These are phyloP conservation scores for Medicago arabica DNA, from an alignment of 306 rosid genomes.

Conservation along the genomic window DNA sequence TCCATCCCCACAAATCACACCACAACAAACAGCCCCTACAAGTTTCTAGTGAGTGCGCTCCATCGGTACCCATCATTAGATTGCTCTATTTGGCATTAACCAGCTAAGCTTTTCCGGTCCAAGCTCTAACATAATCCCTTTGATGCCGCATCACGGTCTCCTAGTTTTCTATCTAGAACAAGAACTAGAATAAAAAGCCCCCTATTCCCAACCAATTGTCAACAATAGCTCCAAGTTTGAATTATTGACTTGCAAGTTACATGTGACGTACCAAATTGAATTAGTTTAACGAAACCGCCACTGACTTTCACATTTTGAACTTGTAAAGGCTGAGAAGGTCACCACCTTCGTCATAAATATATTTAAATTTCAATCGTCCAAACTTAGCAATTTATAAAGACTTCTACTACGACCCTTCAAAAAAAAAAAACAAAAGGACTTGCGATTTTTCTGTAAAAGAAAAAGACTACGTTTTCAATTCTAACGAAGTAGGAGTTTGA, in stretches of 20 bases:
- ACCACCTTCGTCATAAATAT: not conserved
- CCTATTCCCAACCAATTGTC: not conserved
- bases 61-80: not conserved
- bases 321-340: not conserved
- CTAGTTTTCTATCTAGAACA: conserved; percentile 1
- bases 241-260: conserved; percentile 16
- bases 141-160: not conserved
- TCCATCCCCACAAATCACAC: no score
- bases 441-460: no score
- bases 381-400: not conserved
- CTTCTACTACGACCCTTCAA: not conserved
- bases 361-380: not conserved
- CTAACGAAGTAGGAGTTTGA: no score
- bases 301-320: not conserved
- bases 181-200: not conserved
- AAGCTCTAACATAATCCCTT: not conserved
- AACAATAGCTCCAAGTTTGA: not conserved
- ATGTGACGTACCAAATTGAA: conserved; percentile 1
- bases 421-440: no score
- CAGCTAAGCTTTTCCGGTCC: not conserved
- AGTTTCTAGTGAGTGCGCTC: not conserved
- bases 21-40: no score
- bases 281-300: conserved; percentile 8
- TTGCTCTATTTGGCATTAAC: not conserved
- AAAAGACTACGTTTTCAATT: no score